Evolutionary conservation across 2,329 filamentous ascomycete species (phyloP), one percentile per base, ranked within the genome.

Genomic region (Cladophialophora carrionii): DNA sequence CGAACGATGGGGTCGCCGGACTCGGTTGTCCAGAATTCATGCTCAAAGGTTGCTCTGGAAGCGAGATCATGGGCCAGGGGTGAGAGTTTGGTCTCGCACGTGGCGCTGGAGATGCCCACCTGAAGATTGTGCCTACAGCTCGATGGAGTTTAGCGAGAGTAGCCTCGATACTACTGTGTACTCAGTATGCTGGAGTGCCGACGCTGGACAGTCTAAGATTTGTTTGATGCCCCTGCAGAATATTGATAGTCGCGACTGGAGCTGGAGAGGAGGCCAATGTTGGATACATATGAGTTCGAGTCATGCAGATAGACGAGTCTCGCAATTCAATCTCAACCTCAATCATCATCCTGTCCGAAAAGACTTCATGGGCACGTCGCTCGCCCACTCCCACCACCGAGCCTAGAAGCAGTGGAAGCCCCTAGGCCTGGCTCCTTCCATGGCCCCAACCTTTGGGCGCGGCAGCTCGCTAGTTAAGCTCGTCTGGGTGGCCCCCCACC

Each of bases 61-160:
- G 58, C 58, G 58, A 61, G 51, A 61, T 55, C 20, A 61, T 63
- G 37, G 29, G 34, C 34, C 43, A 41, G n/a, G 57, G 57, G 17
- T 6, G 10, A 20, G 37, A 46, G n/a, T 43, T 60, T 26, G 20
- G 32, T 51, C 29, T 60, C 48, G 48, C 57, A 60, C 57, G 57
- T 60, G 57, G 57, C 57, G 57, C 48, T 54, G 43, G n/a, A 60
- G 57, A 52, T 34, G 37, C 37, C 37, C 37, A 43, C 37, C n/a
- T 60, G 20, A 37, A 46, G 46, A 22, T 31, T 52, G 29, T 2
- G 9, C 51, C 57, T 31, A 60, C 57, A 43, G 6, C 37, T 43
- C 10, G 37, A n/a, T 41, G 37, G n/a, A 41, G 37, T 43, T 43
- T 43, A 20, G 37, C 37, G 14, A 43, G 17, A 43, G 37, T 14